Conservation (phyloP, 2,329 filamentous ascomycete genomes). For the Ascochyta rabiei region DNA sequence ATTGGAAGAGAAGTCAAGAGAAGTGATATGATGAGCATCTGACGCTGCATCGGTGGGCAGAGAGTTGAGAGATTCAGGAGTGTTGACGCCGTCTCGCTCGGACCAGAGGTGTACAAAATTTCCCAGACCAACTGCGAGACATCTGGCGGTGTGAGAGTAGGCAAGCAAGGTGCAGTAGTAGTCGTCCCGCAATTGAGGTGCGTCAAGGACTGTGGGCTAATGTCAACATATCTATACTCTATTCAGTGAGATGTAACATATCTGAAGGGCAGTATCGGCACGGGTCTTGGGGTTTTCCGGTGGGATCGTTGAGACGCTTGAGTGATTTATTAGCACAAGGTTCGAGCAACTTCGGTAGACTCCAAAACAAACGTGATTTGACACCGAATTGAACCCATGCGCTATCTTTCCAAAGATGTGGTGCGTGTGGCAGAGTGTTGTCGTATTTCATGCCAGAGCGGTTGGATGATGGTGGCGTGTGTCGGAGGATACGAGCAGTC, state of each 20-base stretch:
- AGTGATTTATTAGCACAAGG: conserved; percentile 13
- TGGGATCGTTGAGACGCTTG: conserved; percentile 36
- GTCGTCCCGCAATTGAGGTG: conserved; percentile 86
- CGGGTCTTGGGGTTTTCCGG: conserved; percentile 43
- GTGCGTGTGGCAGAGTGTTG: conserved; percentile 10
- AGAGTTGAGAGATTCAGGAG: conserved; percentile 59
- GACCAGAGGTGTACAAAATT: conserved; percentile 88
- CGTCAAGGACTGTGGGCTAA: conserved; percentile 75
- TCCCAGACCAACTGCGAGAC: conserved; percentile 82
- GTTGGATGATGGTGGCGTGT: conserved; percentile 22
- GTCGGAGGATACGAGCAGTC: conserved; percentile 66
- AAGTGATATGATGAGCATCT: conserved; percentile 67
- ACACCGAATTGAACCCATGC: conserved; percentile 48
- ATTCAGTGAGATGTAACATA: conserved; percentile 50
- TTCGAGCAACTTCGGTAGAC: conserved; percentile 19
- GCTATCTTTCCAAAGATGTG: conserved; percentile 49
- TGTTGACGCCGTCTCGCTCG: conserved; percentile 70
- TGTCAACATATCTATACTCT: conserved; percentile 38
- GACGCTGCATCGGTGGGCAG: conserved; percentile 50
- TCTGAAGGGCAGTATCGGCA: conserved; percentile 80
- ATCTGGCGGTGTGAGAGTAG: conserved; percentile 76
- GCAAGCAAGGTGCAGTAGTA: conserved; percentile 94
- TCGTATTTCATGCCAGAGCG: conserved; percentile 8
- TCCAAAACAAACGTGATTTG: conserved; percentile 39
- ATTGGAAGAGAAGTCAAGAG: conserved; percentile 85